Conservation (phyloP, 495 filamentous ascomycete species). For the Aspergillus homomorphus region DNA sequence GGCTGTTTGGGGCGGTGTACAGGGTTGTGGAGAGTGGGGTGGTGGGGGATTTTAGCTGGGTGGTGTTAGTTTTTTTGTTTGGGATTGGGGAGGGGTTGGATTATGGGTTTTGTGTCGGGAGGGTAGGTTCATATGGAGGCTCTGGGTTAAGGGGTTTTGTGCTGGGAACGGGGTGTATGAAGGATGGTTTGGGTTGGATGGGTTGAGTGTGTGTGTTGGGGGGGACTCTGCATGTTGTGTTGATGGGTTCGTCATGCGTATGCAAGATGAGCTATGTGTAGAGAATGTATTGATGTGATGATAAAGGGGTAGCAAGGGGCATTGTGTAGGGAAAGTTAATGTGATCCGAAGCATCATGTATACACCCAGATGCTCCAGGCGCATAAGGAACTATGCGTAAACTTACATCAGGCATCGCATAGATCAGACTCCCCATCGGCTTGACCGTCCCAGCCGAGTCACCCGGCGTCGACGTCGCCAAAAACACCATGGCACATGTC, state of each 20-base stretch:
- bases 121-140: neutral
- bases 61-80: constrained; percentile 10
- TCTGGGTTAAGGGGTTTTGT: neutral
- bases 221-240: no score
- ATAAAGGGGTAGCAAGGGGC: no score
- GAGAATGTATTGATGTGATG: no score
- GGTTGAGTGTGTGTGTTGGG: no score
- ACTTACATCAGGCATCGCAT: constrained; percentile 84
- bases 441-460: constrained; percentile 42
- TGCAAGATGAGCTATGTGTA: no score
- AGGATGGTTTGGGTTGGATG: no score
- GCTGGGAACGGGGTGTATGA: no score
- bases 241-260: no score
- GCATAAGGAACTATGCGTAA: neutral
- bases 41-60: constrained; percentile 36
- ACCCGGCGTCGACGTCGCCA: constrained; percentile 68
- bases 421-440: constrained; percentile 72
- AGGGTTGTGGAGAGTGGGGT: constrained; percentile 69
- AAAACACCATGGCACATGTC: constrained; percentile 67
- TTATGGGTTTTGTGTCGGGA: neutral
- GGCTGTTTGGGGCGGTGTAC: constrained; percentile 65
- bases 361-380: no score
- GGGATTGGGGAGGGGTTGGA: neutral
- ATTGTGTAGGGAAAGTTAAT: no score
- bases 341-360: no score